Base-by-base conservation (phyloP, 371 early-diverging fungal species). In the Capillidium rhysosporum region DNA sequence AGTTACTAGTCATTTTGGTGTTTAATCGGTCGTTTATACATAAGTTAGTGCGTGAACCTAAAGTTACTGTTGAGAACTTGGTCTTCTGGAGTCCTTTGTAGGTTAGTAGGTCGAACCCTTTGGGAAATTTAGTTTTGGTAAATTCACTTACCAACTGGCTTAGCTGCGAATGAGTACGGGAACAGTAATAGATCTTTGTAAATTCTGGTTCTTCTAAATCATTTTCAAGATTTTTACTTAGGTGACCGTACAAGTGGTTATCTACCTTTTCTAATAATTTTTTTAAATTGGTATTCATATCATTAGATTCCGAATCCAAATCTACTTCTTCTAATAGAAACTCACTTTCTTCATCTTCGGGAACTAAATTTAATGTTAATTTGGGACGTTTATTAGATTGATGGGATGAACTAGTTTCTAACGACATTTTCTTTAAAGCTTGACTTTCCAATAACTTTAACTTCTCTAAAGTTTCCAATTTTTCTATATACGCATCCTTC, bases 101-200 rank as follows among this genome's bases (percentile, higher is more conserved):
- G 18, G 16, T 16, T 43, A 43, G 43, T 43, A 18, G 18, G 7
- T 43, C 43, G 1, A 74, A 70, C 0, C 67, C 69, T 14, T 26
- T 47, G 5, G 14, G 2, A 58, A 84, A 88, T 3, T 56, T 57
- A 1, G 97, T 92, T 59, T 82, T 89, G 59, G 77, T 72, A 1
- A 95, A 58, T 63, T 97, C 93, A 44, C 72, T 66, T 0, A 95
- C 70, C 57, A 96, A 86, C 58, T 98, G 98, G 12, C 79, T 69
- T 8, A 97, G 64, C 64, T 98, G 98, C 2, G 92, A 92, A 64
- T 96, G 97, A 16, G 95, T 89, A 47, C 89, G 73, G 10, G 89
- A 89, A 23, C 81, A 79, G 60, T 85, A 89, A 57, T 73, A 76
- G 10, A 89, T 78, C 71, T 80, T 75, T 25, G 65, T 52, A 16